These are phyloP conservation scores for Omphalea diandra DNA, from an alignment of 441 rosid species.

Conservation along the genomic window DNA sequence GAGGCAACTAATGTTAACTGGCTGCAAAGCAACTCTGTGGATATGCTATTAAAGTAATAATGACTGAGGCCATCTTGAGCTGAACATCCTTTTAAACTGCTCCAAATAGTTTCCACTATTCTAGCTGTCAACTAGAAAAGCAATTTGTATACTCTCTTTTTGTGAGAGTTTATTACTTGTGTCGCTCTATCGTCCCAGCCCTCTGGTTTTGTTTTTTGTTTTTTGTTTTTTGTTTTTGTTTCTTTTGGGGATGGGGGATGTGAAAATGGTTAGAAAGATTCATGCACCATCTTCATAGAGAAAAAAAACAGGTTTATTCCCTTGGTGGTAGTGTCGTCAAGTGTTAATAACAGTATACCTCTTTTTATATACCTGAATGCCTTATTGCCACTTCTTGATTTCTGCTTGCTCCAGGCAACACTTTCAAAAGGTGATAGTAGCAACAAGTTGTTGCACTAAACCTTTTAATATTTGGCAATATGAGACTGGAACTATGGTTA, in stretches of 20 bases:
- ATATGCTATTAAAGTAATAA: neutral
- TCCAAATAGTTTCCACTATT: neutral
- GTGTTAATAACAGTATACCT: neutral
- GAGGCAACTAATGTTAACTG: conserved; percentile 1
- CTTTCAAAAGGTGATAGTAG: neutral
- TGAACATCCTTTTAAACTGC: neutral
- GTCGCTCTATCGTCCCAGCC: neutral
- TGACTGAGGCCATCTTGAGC: neutral
- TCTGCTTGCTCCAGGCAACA: neutral
- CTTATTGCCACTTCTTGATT: neutral
- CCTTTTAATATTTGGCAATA: neutral
- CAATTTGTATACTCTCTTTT: neutral
- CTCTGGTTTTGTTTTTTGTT: neutral
- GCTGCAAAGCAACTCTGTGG: neutral
- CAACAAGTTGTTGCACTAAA: neutral
- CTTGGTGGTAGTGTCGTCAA: neutral
- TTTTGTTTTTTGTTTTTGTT: neutral
- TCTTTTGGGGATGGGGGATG: neutral
- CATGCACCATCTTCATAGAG: neutral
- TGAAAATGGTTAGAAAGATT: neutral
- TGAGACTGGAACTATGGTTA: neutral
- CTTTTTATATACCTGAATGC: neutral
- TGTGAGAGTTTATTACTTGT: neutral
- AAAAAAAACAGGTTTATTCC: neutral
- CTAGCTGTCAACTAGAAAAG: too few relatives aligned